Evolutionary conservation across 352 stramenopile species (phyloP).

Genomic region (Pythium utonaiense): DNA sequence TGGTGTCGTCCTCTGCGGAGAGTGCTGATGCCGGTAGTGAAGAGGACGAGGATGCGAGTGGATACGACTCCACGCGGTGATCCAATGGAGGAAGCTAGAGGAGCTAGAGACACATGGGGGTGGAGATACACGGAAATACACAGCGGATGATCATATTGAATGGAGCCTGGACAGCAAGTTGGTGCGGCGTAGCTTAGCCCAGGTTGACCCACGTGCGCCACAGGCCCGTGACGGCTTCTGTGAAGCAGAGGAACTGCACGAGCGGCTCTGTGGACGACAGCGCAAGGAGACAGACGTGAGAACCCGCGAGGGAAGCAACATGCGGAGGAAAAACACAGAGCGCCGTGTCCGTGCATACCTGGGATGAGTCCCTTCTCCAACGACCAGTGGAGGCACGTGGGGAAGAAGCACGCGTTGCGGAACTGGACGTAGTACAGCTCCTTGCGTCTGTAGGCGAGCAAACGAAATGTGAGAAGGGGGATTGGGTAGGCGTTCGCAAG

Average conservation of each 20-base stretch:
- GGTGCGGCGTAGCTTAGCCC: conserved; percentile 1
- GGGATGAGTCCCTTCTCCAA: conserved; percentile 62
- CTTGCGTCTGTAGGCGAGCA: conserved; percentile 33
- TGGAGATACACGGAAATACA: not conserved
- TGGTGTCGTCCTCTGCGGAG: conserved; percentile 34
- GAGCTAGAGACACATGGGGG: not conserved
- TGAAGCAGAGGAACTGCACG: conserved; percentile 70
- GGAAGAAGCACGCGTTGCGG: conserved; percentile 79
- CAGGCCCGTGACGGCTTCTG: conserved; percentile 57
- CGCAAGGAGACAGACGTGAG: not conserved
- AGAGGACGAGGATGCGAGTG: not conserved
- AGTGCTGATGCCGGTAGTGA: not conserved
- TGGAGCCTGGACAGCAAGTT: too few relatives aligned
- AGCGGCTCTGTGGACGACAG: conserved; percentile 40
- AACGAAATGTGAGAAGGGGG: not conserved
- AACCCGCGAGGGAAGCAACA: not conserved
- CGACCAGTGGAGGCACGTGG: conserved; percentile 81
- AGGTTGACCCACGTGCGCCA: conserved; percentile 75
- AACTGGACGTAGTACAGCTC: conserved; percentile 79
- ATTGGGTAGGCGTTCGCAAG: not conserved
- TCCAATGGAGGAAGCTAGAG: conserved; percentile 1
- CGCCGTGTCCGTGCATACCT: conserved; percentile 36
- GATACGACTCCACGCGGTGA: conserved; percentile 9
- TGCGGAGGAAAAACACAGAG: not conserved
- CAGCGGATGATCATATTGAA: not conserved